phyloP scores from a whole-genome alignment of 2,329 filamentous ascomycete species.

The Karstenula rhodostoma region DNA sequence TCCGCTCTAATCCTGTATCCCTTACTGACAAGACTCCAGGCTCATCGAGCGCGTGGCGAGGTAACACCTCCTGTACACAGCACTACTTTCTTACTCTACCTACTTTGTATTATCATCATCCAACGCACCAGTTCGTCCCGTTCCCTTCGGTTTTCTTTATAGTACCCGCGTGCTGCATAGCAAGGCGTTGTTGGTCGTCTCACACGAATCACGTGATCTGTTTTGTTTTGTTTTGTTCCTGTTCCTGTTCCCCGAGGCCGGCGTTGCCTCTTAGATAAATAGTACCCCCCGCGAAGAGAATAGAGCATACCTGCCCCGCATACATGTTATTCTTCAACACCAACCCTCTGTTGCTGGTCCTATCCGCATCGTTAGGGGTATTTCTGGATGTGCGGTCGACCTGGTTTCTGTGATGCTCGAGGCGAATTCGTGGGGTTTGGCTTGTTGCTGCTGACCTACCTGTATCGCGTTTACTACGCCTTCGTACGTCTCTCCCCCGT shows the following conservation, averaged over 20 bases:
- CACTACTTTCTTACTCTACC: neutral
- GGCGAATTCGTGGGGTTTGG: too few species aligned
- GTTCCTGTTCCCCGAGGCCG: neutral
- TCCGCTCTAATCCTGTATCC: neutral
- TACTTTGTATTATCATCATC: constrained; percentile 6
- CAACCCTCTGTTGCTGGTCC: too few species aligned
- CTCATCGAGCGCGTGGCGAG: constrained; percentile 21
- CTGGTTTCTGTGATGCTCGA: too few species aligned
- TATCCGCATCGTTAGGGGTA: too few species aligned
- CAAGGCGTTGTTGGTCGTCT: constrained; percentile 15
- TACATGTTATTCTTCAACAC: neutral
- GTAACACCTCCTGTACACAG: constrained; percentile 7
- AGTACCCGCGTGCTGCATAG: constrained; percentile 14
- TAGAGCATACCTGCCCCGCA: neutral
- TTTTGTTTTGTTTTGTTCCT: constrained; percentile 2
- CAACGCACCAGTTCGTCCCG: neutral
- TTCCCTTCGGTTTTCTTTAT: neutral
- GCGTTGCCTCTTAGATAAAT: neutral
- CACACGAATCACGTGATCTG: constrained; percentile 7
- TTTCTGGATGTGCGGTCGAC: too few species aligned
- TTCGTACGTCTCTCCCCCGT: too few species aligned
- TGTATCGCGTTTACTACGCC: too few species aligned
- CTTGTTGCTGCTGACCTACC: too few species aligned
- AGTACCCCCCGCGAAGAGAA: neutral
- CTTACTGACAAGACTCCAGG: constrained; percentile 2